These are phyloP conservation scores for Fusarium staphyleae DNA, from an alignment of 2,329 filamentous ascomycete genomes.

Conservation along the genomic window DNA sequence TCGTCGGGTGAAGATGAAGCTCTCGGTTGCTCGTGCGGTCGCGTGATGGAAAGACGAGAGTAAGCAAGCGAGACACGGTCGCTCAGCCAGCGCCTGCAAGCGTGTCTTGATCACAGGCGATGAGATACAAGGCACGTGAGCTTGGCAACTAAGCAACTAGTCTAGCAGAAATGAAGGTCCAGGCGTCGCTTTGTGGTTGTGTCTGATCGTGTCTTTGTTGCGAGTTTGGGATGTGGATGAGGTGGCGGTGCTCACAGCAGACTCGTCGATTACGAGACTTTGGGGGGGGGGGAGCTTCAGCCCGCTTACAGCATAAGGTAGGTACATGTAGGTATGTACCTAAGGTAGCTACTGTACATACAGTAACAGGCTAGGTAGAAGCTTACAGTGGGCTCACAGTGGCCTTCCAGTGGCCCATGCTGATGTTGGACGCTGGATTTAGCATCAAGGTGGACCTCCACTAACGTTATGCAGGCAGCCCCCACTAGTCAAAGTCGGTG, in stretches of 20 bases:
- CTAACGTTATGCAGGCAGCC: constrained; percentile 5
- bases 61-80: neutral
- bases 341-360: no score
- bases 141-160: no score
- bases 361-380: no score
- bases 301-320: constrained; percentile 2
- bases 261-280: no score
- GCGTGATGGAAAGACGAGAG: constrained; percentile 1
- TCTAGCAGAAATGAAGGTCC: no score
- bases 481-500: neutral
- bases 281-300: constrained; percentile 6
- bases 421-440: constrained; percentile 25
- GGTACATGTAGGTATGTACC: no score
- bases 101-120: no score
- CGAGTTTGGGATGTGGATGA: constrained; percentile 13
- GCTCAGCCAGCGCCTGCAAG: neutral
- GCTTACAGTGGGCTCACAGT: constrained; percentile 29
- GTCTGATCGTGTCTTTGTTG: neutral
- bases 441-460: constrained; percentile 20
- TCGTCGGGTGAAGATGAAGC: neutral
- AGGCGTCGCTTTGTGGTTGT: neutral
- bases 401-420: no score
- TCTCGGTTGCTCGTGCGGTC: constrained; percentile 6
- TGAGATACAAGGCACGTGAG: no score
- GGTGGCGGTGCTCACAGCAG: constrained; percentile 27